Evolutionary conservation across 208 protist species (phyloP), one percentile per base, ranked within the genome.

Genomic region (Trypanosoma cruzi): DNA sequence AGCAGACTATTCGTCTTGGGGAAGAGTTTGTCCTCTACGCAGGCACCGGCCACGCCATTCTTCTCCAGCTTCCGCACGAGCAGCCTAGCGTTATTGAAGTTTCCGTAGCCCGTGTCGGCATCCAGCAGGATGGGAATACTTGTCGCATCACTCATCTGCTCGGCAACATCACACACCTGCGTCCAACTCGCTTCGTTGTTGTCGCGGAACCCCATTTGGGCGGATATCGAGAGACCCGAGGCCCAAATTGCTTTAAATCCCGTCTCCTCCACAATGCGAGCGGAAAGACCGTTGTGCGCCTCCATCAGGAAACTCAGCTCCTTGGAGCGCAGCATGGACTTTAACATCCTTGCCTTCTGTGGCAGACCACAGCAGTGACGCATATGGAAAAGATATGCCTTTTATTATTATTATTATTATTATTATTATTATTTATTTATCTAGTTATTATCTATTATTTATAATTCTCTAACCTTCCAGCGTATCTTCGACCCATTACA

Each of bases 11-110:
- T 95, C 48, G 84, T 84, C 76, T 95, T 95, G 49, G 85, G 87
- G 69, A 89, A 89, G 11, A 88, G 56, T 68, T 95, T 95, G 74
- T 95, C 89, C 75, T 95, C 89, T 44, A 95, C 77, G 64, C 84
- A 91, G 49, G 86, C 84, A 49, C 84, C 89, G 4, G 85, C 82
- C 16, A 95, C 69, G 28, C 87, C 87, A 14, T 89, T 77, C 56
- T 82, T 65, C 71, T 95, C 89, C 26, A 95, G 71, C 73, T 89
- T 93, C 5, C 64, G 50, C 36, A 92, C 85, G 26, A 90, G 65
- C 20, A 88, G 46, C 24, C 85, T 65, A 32, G 85, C 84, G 50
- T 91, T 92, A 52, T 95, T 90, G 65, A 90, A 89, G 80, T 90
- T 87, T 29, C 89, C 89, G 61, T 88, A 93, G 54, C 89, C 89